Conservation (phyloP, 306 rosid genomes). For the Glycine soja region DNA sequence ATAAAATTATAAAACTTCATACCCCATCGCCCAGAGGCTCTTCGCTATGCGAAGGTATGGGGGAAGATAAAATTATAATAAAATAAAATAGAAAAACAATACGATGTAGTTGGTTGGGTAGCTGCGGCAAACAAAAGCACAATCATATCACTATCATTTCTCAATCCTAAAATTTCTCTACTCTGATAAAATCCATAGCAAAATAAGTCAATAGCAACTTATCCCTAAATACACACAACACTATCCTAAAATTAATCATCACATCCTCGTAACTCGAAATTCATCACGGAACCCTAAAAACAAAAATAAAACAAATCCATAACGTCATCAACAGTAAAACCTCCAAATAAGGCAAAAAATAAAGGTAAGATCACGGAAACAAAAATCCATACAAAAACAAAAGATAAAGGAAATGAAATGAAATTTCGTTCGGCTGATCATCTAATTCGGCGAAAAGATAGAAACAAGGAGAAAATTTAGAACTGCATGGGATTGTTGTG, state of each 20-base stretch:
- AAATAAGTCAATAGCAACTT: conserved; percentile 3
- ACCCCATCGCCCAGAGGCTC: no score
- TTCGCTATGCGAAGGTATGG: no score
- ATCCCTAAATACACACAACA: conserved; percentile 5
- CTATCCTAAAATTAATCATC: background rate
- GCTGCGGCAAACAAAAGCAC: conserved; percentile 66
- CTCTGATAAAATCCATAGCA: conserved; percentile 23
- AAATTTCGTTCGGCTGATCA: background rate
- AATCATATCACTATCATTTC: conserved; percentile 28
- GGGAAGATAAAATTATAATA: background rate
- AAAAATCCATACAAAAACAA: background rate
- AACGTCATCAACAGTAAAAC: background rate
- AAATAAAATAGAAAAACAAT: conserved; percentile 38
- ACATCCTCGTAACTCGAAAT: background rate
- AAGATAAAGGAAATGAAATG: background rate
- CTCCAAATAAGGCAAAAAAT: background rate
- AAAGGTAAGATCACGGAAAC: background rate
- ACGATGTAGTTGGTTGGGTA: conserved; percentile 93
- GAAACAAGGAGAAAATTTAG: background rate
- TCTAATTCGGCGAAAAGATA: background rate
- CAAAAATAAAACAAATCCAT: background rate
- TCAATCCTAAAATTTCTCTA: conserved; percentile 2
- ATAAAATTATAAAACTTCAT: background rate
- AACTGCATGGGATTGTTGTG: background rate
- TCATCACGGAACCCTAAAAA: background rate